Base-by-base conservation (phyloP, 2,329 filamentous ascomycete species). In the Hymenoscyphus linearis region DNA sequence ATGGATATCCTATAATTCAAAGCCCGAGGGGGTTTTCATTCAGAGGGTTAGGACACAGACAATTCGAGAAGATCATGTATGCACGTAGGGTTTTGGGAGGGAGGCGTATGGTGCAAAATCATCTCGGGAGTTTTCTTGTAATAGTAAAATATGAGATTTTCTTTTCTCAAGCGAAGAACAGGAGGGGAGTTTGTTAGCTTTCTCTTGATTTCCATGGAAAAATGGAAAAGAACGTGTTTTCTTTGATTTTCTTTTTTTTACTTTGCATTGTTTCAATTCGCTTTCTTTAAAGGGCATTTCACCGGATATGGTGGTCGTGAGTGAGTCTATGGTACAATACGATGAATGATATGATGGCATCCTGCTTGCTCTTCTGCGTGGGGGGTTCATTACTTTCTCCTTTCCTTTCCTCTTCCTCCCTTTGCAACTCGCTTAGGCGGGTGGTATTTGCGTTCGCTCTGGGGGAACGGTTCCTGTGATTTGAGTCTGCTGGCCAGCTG, bases 1-100 rank as follows among this genome's bases (percentile, higher is more conserved):
- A 75, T 76, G 74, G 74, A 77, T 68, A 65, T 76, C 63, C 68
- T 73, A 65, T 74, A 61, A 72, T 58, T 54, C 35, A 25, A 52
- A 52, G 16, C 18, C 9, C 7, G 25, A n/a, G 40, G 22, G 12
- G 40, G n/a, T 12, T 40, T 18, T 22, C 40, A 47, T 47, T 47
- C 40, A 25, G 22, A 22, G n/a, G n/a, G 10, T n/a, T n/a, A n/a
- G n/a, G n/a, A n/a, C n/a, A n/a, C 12, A 47, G 31, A 31, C 31
- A 31, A 9, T 31, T 31, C 10, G 31, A 22, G 3, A 10, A 47
- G n/a, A 10, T 22, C 10, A 47, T 47, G 40, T 22, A 22, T 22
- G 18, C 18, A 9, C 22, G 40, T n/a, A 18, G 40, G 40, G 31
- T 5, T 31, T 47, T 47, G 14, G 18, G 18, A 10, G 22, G 9